Conservation (phyloP, 768 basidiomycete genomes). For the Pisolithus albus region DNA sequence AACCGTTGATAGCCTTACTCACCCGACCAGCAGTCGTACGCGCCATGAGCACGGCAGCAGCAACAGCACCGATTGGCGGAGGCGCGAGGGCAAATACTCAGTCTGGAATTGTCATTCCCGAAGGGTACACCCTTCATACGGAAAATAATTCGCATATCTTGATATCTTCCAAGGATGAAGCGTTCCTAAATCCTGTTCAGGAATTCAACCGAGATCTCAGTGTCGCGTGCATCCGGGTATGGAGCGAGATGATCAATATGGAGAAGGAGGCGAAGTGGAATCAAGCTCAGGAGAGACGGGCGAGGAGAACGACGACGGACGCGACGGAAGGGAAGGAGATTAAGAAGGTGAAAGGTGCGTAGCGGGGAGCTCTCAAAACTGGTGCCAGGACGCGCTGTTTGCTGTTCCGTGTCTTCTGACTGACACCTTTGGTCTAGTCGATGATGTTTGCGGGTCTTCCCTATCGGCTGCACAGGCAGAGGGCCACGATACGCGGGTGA, state of each 20-base stretch:
- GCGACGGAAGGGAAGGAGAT: constrained; percentile 16
- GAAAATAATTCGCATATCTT: constrained; percentile 81
- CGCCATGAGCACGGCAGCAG: neutral
- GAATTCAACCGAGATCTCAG: constrained; percentile 96
- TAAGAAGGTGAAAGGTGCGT: constrained; percentile 41
- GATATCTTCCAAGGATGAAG: constrained; percentile 60
- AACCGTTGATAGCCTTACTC: neutral
- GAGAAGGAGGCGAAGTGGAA: constrained; percentile 59
- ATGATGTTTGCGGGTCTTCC: neutral
- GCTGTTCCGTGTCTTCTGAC: neutral
- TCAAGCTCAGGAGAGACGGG: constrained; percentile 43
- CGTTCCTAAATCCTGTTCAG: constrained; percentile 95
- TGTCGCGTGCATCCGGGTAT: constrained; percentile 83
- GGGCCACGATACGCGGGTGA: neutral
- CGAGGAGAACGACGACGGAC: constrained; percentile 20
- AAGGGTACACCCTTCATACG: constrained; percentile 71
- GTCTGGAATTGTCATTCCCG: constrained; percentile 44
- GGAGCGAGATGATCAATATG: constrained; percentile 69
- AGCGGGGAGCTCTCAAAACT: neutral
- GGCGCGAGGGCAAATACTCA: neutral
- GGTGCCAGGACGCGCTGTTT: neutral
- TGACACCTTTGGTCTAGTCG: neutral
- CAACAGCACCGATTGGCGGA: neutral
- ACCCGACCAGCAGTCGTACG: neutral
- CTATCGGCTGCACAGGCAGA: neutral